A percentile compares a stretch with the other conserved stretches of the same genome.
phyloP scores from a whole-genome alignment of 306 rosid genomes.

The Casuarina cunninghamiana region DNA sequence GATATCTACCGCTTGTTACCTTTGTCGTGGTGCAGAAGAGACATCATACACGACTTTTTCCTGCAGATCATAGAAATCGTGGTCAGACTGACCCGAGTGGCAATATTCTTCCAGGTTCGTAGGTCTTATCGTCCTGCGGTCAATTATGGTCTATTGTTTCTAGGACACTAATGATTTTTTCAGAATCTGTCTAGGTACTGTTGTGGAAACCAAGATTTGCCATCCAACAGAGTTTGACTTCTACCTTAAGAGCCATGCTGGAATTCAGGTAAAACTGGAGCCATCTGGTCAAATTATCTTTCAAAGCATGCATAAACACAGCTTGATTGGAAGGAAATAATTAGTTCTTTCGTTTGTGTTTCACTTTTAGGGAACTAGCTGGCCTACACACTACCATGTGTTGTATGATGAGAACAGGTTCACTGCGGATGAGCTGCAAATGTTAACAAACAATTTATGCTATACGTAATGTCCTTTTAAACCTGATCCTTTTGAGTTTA shows the following conservation, averaged over 20 bases:
- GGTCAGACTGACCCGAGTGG: slow-evolving; percentile 53
- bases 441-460: slow-evolving; percentile 42
- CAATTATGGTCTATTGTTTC: background rate
- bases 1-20: slow-evolving; percentile 54
- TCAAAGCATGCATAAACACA: background rate
- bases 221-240: slow-evolving; percentile 74
- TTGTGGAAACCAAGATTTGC: slow-evolving; percentile 63
- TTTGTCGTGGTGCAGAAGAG: slow-evolving; percentile 79
- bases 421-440: slow-evolving; percentile 37
- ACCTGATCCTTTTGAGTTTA: background rate
- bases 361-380: slow-evolving; percentile 45
- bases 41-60: slow-evolving; percentile 74
- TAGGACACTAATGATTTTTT: background rate
- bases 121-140: background rate
- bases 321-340: background rate
- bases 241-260: slow-evolving; percentile 83
- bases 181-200: slow-evolving; percentile 53
- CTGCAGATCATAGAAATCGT: slow-evolving; percentile 21
- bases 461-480: slow-evolving; percentile 35
- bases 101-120: slow-evolving; percentile 74
- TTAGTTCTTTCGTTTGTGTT: background rate
- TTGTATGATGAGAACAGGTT: slow-evolving; percentile 47
- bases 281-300: too few relatives aligned
- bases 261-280: slow-evolving; percentile 49
- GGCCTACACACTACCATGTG: slow-evolving; percentile 50